phyloP scores from a whole-genome alignment of 1,284 basidiomycete species.

The Ustilago xerochloae region DNA sequence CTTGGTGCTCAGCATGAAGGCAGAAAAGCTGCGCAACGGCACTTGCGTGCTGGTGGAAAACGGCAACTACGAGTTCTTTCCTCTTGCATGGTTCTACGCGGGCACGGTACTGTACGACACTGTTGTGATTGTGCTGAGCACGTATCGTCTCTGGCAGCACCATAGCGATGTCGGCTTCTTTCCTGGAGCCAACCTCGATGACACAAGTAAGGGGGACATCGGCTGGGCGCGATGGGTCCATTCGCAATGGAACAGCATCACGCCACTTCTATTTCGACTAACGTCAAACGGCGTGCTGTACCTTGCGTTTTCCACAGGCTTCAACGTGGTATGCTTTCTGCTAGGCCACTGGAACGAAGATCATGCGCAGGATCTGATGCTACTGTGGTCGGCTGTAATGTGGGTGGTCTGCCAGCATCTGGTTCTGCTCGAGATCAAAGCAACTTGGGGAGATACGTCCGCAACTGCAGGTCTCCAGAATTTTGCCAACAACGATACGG shows the following conservation, averaged over 20 bases:
- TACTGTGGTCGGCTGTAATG: conserved; percentile 54
- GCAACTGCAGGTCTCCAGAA: neutral
- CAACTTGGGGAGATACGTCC: conserved; percentile 28
- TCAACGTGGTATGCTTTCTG: conserved; percentile 54
- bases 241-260: conserved; percentile 35
- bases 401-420: conserved; percentile 54
- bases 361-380: conserved; percentile 47
- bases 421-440: conserved; percentile 48
- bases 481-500: conserved; percentile 14
- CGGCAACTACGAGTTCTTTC: conserved; percentile 27
- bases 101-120: conserved; percentile 49
- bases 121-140: conserved; percentile 41
- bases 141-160: conserved; percentile 43
- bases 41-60: conserved; percentile 37
- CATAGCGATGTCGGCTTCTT: conserved; percentile 24
- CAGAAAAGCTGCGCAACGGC: conserved; percentile 26
- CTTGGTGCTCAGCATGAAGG: conserved; percentile 41
- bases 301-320: conserved; percentile 45
- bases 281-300: conserved; percentile 54
- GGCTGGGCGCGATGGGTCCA: conserved; percentile 16
- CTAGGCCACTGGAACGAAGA: conserved; percentile 28
- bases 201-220: neutral
- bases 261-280: conserved; percentile 48
- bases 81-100: conserved; percentile 54
- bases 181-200: conserved; percentile 3